Evolutionary conservation across 306 rosid genomes (phyloP).

Genomic region (Prosopis cineraria): DNA sequence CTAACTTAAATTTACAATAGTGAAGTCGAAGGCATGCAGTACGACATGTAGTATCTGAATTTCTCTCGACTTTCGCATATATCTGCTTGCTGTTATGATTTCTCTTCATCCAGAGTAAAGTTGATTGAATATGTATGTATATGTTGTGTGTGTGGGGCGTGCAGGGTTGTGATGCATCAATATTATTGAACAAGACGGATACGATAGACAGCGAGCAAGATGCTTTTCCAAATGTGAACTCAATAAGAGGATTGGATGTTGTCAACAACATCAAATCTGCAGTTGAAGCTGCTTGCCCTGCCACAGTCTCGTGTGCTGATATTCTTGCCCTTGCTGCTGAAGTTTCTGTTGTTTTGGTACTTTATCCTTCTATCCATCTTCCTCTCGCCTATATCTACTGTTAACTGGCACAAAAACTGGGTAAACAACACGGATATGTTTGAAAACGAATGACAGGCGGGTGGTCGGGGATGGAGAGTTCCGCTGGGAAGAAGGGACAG

Average conservation of each 20-base stretch:
- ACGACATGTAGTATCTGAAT: no score
- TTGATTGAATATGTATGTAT: no score
- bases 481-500: conserved; percentile 61
- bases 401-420: no score
- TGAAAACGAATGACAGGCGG: conserved; percentile 30
- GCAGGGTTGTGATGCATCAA: conserved; percentile 69
- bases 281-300: conserved; percentile 45
- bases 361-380: neutral
- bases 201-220: conserved; percentile 54
- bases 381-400: no score
- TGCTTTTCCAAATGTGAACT: conserved; percentile 36
- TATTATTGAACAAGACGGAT: conserved; percentile 46
- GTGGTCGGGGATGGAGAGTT: conserved; percentile 46
- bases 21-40: neutral
- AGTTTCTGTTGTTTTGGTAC: conserved; percentile 31
- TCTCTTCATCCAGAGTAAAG: no score
- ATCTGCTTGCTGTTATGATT: no score
- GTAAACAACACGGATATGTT: neutral
- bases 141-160: neutral
- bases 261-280: conserved; percentile 49
- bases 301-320: conserved; percentile 59
- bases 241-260: conserved; percentile 55
- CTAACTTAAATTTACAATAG: neutral
- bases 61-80: neutral
- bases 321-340: conserved; percentile 56